phyloP scores from a whole-genome alignment of 192 early-diverging fungal genomes.

The Coemansia sp. region DNA sequence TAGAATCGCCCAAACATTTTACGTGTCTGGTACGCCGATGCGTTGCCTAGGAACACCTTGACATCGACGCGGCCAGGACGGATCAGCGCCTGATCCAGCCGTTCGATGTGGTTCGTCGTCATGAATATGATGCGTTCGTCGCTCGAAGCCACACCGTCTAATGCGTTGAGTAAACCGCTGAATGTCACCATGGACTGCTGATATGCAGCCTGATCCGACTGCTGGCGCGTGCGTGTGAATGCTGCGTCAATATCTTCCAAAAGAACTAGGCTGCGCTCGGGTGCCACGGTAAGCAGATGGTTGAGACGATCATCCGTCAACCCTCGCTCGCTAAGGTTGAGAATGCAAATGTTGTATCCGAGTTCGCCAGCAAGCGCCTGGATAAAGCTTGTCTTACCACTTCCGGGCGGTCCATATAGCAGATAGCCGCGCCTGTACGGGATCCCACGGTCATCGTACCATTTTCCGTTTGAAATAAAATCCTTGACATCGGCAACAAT shows the following conservation, averaged over 20 bases:
- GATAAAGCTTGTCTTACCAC: conserved; percentile 91
- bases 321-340: conserved; percentile 79
- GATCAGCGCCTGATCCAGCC: conserved; percentile 75
- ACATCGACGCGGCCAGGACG: conserved; percentile 80
- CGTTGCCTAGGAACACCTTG: conserved; percentile 74
- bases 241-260: conserved; percentile 86
- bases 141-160: conserved; percentile 84
- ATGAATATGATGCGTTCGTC: conserved; percentile 89
- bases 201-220: conserved; percentile 61
- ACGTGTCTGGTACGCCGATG: conserved; percentile 64
- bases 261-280: conserved; percentile 76
- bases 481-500: conserved; percentile 71
- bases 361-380: conserved; percentile 85
- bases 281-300: conserved; percentile 75
- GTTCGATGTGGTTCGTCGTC: conserved; percentile 86
- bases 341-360: conserved; percentile 86
- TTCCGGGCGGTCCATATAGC: conserved; percentile 85
- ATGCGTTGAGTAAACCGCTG: conserved; percentile 82
- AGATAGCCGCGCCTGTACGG: conserved; percentile 90
- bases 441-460: conserved; percentile 83
- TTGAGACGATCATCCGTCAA: conserved; percentile 83
- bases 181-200: conserved; percentile 86
- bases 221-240: conserved; percentile 65
- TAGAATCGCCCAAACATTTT: conserved; percentile 84
- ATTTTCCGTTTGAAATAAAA: conserved; percentile 77